Evolutionary conservation across 441 rosid species (phyloP).

Genomic region (Gossypium davidsonii): DNA sequence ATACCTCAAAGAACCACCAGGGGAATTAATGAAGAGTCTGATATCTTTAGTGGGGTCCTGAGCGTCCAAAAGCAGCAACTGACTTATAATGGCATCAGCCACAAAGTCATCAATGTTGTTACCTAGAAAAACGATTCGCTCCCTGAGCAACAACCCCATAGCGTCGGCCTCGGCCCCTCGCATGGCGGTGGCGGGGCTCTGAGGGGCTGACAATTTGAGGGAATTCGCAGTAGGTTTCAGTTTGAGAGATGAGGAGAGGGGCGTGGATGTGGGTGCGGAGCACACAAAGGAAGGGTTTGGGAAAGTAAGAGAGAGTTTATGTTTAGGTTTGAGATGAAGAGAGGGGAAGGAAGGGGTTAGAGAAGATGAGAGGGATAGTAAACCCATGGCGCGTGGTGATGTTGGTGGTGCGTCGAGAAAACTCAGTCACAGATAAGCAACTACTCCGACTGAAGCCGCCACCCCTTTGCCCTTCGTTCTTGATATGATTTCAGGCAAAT

Average conservation of each 20-base stretch:
- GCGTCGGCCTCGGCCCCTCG: constrained; percentile 68
- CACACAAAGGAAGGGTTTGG: constrained; percentile 20
- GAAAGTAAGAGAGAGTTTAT: constrained; percentile 12
- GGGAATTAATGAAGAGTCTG: constrained; percentile 73
- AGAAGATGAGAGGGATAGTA: constrained; percentile 49
- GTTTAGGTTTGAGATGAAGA: background rate
- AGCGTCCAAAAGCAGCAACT: constrained; percentile 78
- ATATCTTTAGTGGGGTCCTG: constrained; percentile 84
- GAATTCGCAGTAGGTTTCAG: constrained; percentile 29
- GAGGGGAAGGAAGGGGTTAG: constrained; percentile 24
- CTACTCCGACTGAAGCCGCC: background rate
- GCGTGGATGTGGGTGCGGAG: constrained; percentile 25
- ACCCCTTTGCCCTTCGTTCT: background rate
- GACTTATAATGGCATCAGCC: constrained; percentile 83
- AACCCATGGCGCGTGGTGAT: constrained; percentile 37
- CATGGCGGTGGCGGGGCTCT: constrained; percentile 53
- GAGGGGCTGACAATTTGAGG: constrained; percentile 26
- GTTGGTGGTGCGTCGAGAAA: constrained; percentile 12
- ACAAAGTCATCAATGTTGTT: constrained; percentile 68
- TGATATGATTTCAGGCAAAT: background rate
- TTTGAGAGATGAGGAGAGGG: constrained; percentile 33
- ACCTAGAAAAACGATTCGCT: constrained; percentile 79
- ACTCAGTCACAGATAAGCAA: background rate
- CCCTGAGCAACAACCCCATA: constrained; percentile 77
- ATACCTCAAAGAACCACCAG: constrained; percentile 94